Conservation (phyloP, 1,284 basidiomycete genomes). For the Moniliophthora roreri region DNA sequence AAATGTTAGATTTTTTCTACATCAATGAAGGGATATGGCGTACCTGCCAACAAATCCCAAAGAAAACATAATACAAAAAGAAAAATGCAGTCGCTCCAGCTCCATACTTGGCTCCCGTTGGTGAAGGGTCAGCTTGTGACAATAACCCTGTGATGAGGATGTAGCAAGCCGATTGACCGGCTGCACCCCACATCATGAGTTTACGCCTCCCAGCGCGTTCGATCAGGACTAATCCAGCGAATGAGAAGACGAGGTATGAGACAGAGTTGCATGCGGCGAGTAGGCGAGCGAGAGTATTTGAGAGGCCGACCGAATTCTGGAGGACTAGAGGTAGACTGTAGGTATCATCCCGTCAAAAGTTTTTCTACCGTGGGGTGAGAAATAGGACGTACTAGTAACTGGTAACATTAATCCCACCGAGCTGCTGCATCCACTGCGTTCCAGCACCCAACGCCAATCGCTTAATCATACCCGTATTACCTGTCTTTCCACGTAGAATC, state of each 20-base stretch:
- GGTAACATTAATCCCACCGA: constrained; percentile 70
- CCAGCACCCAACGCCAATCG: constrained; percentile 57
- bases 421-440: constrained; percentile 73
- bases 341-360: background rate
- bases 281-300: constrained; percentile 43
- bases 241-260: constrained; percentile 44
- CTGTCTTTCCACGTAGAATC: constrained; percentile 37
- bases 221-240: constrained; percentile 57
- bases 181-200: constrained; percentile 69
- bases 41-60: constrained; percentile 69
- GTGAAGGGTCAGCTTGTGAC: constrained; percentile 40
- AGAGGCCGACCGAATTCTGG: constrained; percentile 46
- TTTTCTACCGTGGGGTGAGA: background rate
- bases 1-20: background rate
- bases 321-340: constrained; percentile 44
- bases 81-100: constrained; percentile 54
- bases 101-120: constrained; percentile 32
- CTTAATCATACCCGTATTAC: constrained; percentile 46
- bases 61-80: constrained; percentile 72
- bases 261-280: constrained; percentile 48
- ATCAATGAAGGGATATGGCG: constrained; percentile 3
- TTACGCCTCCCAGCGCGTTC: constrained; percentile 64
- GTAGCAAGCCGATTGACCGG: constrained; percentile 59
- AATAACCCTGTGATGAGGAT: constrained; percentile 61
- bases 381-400: constrained; percentile 50